Evolutionary conservation across 768 basidiomycete species (phyloP).

Genomic region (Chlorophyllum brunneum): DNA sequence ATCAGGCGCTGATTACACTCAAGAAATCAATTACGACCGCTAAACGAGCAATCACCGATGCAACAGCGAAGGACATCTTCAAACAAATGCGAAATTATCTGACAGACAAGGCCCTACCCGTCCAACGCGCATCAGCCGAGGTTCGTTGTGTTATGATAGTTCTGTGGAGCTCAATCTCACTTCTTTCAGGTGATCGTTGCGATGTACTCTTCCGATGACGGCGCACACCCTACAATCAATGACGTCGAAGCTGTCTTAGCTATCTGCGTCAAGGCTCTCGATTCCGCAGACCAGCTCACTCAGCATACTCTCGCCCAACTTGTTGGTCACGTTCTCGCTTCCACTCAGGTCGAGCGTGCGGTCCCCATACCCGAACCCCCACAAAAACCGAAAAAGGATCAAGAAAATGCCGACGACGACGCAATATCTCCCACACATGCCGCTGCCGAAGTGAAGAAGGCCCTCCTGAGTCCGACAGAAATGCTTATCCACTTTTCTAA

Average conservation of each 20-base stretch:
- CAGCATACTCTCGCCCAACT: slow-evolving; percentile 78
- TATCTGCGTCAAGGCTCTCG: slow-evolving; percentile 69
- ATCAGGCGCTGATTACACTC: slow-evolving; percentile 72
- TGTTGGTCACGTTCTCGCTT: slow-evolving; percentile 78
- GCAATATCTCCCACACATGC: slow-evolving; percentile 37
- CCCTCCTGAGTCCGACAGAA: slow-evolving; percentile 67
- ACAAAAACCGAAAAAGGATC: slow-evolving; percentile 63
- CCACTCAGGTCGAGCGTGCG: slow-evolving; percentile 69
- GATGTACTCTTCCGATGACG: slow-evolving; percentile 55
- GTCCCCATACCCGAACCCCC: slow-evolving; percentile 39
- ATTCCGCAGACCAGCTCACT: slow-evolving; percentile 79
- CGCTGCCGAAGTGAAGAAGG: slow-evolving; percentile 55
- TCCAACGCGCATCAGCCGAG: slow-evolving; percentile 82
- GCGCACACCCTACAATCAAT: slow-evolving; percentile 48
- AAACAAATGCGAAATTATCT: slow-evolving; percentile 78
- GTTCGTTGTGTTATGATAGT: slow-evolving; percentile 34
- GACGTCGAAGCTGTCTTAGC: slow-evolving; percentile 78
- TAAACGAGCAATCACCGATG: slow-evolving; percentile 80
- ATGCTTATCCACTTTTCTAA: slow-evolving; percentile 81
- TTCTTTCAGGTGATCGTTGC: slow-evolving; percentile 37
- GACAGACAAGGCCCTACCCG: slow-evolving; percentile 76
- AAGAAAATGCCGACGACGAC: slow-evolving; percentile 57
- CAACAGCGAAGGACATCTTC: slow-evolving; percentile 71
- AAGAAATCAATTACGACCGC: slow-evolving; percentile 78
- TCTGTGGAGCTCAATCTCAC: slow-evolving; percentile 14